These are phyloP conservation scores for Ceratobasidium sp. DNA, from an alignment of 1,284 basidiomycete species.

Conservation along the genomic window DNA sequence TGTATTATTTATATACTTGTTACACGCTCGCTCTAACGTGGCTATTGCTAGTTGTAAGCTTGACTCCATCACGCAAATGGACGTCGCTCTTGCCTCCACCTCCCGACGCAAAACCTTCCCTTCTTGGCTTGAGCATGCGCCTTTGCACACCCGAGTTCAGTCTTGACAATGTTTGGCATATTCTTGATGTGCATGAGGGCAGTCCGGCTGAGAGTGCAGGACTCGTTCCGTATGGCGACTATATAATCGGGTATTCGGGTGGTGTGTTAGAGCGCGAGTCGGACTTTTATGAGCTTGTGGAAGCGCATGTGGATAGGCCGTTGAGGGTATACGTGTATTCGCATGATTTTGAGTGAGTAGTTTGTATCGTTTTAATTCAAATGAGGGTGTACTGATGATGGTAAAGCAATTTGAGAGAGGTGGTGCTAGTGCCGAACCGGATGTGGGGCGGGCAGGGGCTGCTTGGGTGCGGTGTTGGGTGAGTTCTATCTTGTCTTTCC, in stretches of 20 bases:
- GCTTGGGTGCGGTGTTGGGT: slow-evolving; percentile 94
- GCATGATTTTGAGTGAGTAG: slow-evolving; percentile 93
- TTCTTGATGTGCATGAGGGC: slow-evolving; percentile 94
- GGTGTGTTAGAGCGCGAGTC: slow-evolving; percentile 92
- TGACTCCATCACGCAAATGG: slow-evolving; percentile 89
- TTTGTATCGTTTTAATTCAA: slow-evolving; percentile 50
- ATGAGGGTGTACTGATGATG: slow-evolving; percentile 47
- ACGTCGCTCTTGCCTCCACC: slow-evolving; percentile 49
- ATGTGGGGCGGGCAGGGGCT: slow-evolving; percentile 97
- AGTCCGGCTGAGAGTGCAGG: slow-evolving; percentile 93
- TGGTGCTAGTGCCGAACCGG: slow-evolving; percentile 91
- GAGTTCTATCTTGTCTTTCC: slow-evolving; percentile 47
- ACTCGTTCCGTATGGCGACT: slow-evolving; percentile 88
- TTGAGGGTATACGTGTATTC: slow-evolving; percentile 96
- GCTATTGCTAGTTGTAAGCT: slow-evolving; percentile 72
- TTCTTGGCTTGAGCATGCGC: slow-evolving; percentile 92
- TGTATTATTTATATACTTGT: background rate
- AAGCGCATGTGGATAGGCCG: slow-evolving; percentile 94
- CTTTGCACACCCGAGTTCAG: slow-evolving; percentile 89
- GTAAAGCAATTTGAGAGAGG: slow-evolving; percentile 86
- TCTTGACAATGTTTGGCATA: slow-evolving; percentile 96
- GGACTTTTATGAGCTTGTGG: slow-evolving; percentile 97
- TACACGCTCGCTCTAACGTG: background rate
- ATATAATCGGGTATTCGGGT: slow-evolving; percentile 94
- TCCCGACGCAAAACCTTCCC: slow-evolving; percentile 64